A percentile compares a stretch with the other conserved stretches of the same genome.
phyloP scores from a whole-genome alignment of 2,329 filamentous ascomycete genomes.

The Trichoderma pleuroti region DNA sequence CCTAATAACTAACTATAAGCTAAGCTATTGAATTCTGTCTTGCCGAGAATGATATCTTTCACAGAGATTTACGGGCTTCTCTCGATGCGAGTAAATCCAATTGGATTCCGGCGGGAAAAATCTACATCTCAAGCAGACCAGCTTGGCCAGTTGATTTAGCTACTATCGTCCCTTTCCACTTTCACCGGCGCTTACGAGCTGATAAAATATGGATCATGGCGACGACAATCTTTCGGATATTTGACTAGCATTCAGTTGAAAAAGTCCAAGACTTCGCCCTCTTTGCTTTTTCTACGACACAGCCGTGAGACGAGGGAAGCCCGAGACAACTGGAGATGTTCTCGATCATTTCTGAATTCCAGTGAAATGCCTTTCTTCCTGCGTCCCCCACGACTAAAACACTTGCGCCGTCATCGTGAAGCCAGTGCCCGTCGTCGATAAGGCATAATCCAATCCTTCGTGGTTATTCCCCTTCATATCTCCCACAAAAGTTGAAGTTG shows the following conservation, averaged over 20 bases:
- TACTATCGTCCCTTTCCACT: not conserved
- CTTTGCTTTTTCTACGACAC: not conserved
- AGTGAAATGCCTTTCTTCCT: not conserved
- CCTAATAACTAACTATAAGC: rapidly evolving
- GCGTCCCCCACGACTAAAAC: not conserved
- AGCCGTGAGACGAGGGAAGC: not conserved
- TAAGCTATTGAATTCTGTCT: not conserved
- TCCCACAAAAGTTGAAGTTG: not conserved
- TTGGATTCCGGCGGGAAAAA: not conserved
- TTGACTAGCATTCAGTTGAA: not conserved
- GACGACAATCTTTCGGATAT: not conserved
- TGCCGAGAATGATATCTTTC: not conserved
- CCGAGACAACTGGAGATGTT: not conserved
- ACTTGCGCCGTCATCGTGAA: not conserved
- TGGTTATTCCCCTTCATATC: not conserved
- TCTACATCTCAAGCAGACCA: not conserved
- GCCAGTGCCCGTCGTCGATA: not conserved
- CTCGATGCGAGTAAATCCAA: not conserved
- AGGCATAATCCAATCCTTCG: not conserved
- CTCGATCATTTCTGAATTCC: not conserved
- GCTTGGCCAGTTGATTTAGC: not conserved
- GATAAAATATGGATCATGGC: not conserved
- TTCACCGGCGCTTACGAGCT: not conserved
- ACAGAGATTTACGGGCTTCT: not conserved
- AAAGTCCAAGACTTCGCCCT: not conserved